phyloP scores from a whole-genome alignment of 1,284 basidiomycete species.

The Boletus smithii region DNA sequence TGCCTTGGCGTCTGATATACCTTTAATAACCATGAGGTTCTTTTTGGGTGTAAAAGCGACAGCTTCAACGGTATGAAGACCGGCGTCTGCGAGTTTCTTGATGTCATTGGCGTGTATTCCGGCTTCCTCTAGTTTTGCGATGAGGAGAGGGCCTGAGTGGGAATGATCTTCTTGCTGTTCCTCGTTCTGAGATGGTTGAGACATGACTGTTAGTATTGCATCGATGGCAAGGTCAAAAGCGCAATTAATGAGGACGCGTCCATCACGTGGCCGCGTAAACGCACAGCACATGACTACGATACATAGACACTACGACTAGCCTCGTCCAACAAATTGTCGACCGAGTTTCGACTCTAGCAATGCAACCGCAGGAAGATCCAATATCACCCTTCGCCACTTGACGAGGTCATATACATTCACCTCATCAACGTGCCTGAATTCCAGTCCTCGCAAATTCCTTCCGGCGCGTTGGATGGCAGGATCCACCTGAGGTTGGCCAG shows the following conservation, averaged over 20 bases:
- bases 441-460: constrained; percentile 62
- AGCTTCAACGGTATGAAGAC: constrained; percentile 91
- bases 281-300: constrained; percentile 12
- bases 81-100: constrained; percentile 94
- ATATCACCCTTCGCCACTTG: constrained; percentile 68
- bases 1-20: constrained; percentile 96
- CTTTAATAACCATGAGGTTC: constrained; percentile 86
- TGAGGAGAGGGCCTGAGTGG: constrained; percentile 75
- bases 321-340: constrained; percentile 11
- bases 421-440: constrained; percentile 60
- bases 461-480: constrained; percentile 54
- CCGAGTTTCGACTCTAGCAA: constrained; percentile 61
- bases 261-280: constrained; percentile 32
- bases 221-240: not conserved
- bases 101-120: constrained; percentile 91
- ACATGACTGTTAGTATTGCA: constrained; percentile 38
- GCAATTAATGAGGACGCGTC: constrained; percentile 22
- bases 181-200: constrained; percentile 47
- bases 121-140: constrained; percentile 84
- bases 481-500: constrained; percentile 58
- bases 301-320: not conserved
- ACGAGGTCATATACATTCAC: constrained; percentile 76
- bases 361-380: constrained; percentile 70
- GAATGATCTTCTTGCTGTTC: constrained; percentile 55
- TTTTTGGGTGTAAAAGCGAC: constrained; percentile 99